Evolutionary conservation across 495 filamentous ascomycete genomes (phyloP).

Genomic region (Wilcoxina mikolae): DNA sequence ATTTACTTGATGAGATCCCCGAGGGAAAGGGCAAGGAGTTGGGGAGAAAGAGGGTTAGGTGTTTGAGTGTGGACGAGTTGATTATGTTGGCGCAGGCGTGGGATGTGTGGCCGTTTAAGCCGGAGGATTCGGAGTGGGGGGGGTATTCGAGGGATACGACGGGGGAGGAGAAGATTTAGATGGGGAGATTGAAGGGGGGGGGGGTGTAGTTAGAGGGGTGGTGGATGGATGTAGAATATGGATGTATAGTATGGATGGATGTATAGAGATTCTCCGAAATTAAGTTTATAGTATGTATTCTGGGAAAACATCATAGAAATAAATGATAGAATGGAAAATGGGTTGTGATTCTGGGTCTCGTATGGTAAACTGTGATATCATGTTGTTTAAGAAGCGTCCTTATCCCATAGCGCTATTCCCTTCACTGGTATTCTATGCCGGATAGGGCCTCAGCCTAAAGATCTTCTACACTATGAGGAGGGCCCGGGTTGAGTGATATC

Average conservation of each 20-base stretch:
- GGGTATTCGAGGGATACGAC: background rate
- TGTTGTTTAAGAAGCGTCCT: no score
- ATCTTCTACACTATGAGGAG: no score
- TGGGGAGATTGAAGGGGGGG: background rate
- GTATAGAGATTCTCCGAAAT: no score
- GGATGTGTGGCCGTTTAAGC: constrained; percentile 44
- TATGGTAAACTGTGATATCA: no score
- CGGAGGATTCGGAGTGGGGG: constrained; percentile 1
- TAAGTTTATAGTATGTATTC: no score
- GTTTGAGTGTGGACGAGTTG: constrained; percentile 34
- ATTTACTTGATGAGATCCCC: constrained; percentile 33
- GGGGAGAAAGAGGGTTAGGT: constrained; percentile 30
- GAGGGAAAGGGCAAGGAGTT: constrained; percentile 21
- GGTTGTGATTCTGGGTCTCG: no score
- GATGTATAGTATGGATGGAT: background rate
- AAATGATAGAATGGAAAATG: no score
- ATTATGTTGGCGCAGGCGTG: constrained; percentile 39
- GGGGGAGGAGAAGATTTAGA: background rate
- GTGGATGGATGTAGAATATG: background rate
- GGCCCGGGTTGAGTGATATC: no score
- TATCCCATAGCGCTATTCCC: no score
- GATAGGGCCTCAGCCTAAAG: no score
- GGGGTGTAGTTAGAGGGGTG: background rate
- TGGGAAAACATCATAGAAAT: no score
- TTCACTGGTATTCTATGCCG: no score